Evolutionary conservation across 768 basidiomycete species (phyloP).

Genomic region (Auricularia sp.): DNA sequence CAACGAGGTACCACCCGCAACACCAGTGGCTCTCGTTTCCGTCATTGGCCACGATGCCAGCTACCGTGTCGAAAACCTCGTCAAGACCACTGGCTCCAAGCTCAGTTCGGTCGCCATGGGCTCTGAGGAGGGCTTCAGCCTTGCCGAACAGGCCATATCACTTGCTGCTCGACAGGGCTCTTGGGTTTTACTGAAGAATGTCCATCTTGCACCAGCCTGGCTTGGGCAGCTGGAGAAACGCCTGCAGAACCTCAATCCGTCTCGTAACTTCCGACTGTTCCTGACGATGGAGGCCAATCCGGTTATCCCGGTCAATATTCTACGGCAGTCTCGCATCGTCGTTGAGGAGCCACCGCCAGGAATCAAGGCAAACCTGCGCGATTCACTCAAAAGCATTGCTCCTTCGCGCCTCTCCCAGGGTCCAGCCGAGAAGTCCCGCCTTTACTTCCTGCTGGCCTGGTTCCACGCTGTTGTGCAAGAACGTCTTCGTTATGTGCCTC

Average conservation of each 20-base stretch:
- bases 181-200: conserved; percentile 97
- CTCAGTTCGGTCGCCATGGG: conserved; percentile 96
- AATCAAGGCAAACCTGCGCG: conserved; percentile 89
- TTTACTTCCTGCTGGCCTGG: conserved; percentile 97
- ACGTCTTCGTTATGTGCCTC: conserved; percentile 86
- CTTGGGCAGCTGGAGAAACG: conserved; percentile 94
- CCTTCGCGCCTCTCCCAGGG: conserved; percentile 68
- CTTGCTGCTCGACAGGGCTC: conserved; percentile 85
- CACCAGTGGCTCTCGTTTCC: conserved; percentile 83
- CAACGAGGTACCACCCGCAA: conserved; percentile 67
- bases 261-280: conserved; percentile 91
- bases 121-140: conserved; percentile 90
- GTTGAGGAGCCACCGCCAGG: conserved; percentile 99
- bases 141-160: conserved; percentile 94
- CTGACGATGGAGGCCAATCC: conserved; percentile 97
- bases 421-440: conserved; percentile 82
- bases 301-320: conserved; percentile 89
- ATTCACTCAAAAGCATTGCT: conserved; percentile 70
- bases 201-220: conserved; percentile 93
- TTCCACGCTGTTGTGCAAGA: conserved; percentile 98
- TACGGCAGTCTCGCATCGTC: conserved; percentile 88
- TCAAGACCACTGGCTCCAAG: conserved; percentile 63
- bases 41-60: conserved; percentile 98
- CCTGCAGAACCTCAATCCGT: conserved; percentile 79
- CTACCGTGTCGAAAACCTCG: conserved; percentile 83